Conservation (phyloP, 495 filamentous ascomycete genomes). For the Hypoxylon cercidicola region DNA sequence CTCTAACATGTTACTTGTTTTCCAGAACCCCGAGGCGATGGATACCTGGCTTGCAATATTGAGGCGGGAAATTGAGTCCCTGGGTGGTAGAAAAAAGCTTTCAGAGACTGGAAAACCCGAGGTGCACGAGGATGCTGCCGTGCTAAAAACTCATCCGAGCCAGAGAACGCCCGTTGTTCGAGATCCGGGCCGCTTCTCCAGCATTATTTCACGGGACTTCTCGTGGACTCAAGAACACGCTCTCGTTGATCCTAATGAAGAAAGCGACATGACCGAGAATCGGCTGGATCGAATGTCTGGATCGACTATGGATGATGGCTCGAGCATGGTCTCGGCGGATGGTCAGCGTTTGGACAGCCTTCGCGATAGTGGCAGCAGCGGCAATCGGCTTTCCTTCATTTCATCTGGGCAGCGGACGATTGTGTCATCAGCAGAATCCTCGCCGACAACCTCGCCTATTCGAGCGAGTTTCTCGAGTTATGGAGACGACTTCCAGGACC, state of each 20-base stretch:
- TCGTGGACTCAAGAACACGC: conserved; percentile 46
- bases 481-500: conserved; percentile 48
- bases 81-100: conserved; percentile 73
- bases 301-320: conserved; percentile 53
- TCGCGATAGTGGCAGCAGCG: conserved; percentile 55
- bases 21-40: conserved; percentile 85
- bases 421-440: conserved; percentile 65
- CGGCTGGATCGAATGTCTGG: conserved; percentile 25
- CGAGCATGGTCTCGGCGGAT: conserved; percentile 61
- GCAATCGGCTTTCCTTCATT: conserved; percentile 69
- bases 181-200: conserved; percentile 61
- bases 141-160: conserved; percentile 59
- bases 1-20: conserved; percentile 79
- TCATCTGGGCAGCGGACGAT: conserved; percentile 68
- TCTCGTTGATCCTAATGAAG: conserved; percentile 32
- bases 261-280: conserved; percentile 21
- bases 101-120: conserved; percentile 66
- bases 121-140: conserved; percentile 43
- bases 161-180: conserved; percentile 61
- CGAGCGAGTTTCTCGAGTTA: conserved; percentile 56
- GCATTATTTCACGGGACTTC: conserved; percentile 47
- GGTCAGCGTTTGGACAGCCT: conserved; percentile 60
- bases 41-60: conserved; percentile 80
- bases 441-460: conserved; percentile 60
- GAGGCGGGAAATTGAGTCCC: conserved; percentile 72